Percentiles rank a stretch among this genome's conserved stretches.
phyloP scores from a whole-genome alignment of 148 eudicot genomes.

The Fagopyrum tataricum region DNA sequence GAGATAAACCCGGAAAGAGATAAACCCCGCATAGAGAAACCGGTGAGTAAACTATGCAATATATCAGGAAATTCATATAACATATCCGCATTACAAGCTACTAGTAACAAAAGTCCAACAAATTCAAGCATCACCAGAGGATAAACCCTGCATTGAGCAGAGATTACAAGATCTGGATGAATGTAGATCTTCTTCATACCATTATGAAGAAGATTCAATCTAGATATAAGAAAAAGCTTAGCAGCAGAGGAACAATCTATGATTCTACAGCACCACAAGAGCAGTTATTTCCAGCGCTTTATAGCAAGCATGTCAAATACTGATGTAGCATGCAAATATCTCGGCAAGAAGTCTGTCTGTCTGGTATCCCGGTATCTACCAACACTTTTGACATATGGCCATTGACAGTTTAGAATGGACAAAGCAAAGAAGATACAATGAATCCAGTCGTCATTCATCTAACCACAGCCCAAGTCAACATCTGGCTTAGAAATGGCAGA shows the following conservation, averaged over 20 bases:
- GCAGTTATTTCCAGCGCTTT: neutral
- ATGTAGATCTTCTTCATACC: neutral
- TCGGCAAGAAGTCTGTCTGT: neutral
- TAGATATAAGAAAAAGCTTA: too few species aligned
- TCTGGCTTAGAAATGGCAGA: constrained; percentile 48
- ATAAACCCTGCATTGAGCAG: neutral
- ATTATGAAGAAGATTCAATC: neutral
- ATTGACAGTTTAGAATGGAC: neutral
- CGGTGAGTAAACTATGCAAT: neutral
- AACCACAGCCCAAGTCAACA: constrained; percentile 91
- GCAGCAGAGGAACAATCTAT: neutral
- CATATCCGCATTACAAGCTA: neutral
- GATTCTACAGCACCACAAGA: neutral
- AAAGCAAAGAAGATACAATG: neutral
- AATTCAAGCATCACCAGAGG: neutral
- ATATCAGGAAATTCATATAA: neutral
- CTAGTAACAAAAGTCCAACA: neutral
- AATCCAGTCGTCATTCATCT: constrained; percentile 9
- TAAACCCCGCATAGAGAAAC: neutral
- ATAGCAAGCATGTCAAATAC: neutral
- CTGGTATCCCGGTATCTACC: too few species aligned
- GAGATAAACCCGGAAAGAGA: too few species aligned
- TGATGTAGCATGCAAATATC: neutral
- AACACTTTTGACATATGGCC: neutral
- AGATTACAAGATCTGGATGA: too few species aligned